Conservation (phyloP, 148 eudicot species). For the Arbutus unedo region DNA sequence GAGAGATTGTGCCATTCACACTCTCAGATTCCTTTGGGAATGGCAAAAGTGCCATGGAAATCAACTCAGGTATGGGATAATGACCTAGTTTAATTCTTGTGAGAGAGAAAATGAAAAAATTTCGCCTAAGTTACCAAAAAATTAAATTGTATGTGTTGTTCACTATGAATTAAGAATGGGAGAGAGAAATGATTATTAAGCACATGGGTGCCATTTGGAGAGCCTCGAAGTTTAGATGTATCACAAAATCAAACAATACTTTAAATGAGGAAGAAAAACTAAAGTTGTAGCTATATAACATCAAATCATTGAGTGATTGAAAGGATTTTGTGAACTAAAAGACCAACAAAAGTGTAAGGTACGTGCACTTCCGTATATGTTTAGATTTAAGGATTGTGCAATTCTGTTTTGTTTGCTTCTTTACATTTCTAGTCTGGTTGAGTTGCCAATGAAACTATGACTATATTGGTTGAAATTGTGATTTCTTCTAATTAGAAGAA, state of each 20-base stretch:
- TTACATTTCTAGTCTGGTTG: no score
- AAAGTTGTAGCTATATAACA: not conserved
- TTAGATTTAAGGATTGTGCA: no score
- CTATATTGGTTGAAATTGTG: not conserved
- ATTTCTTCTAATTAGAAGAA: not conserved
- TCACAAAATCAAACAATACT: not conserved
- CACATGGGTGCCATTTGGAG: not conserved
- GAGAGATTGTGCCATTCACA: no score
- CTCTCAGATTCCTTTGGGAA: not conserved
- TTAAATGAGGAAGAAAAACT: not conserved
- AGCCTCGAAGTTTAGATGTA: not conserved
- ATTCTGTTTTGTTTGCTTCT: no score
- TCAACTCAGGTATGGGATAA: not conserved
- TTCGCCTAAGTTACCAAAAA: not conserved
- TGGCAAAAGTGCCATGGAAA: not conserved
- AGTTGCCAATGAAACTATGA: no score
- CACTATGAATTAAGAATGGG: not conserved
- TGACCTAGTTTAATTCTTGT: not conserved
- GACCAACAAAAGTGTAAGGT: no score
- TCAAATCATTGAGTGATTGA: not conserved
- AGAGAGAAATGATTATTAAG: not conserved
- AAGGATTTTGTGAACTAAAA: not conserved
- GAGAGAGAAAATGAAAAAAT: not conserved
- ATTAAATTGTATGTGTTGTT: no score
- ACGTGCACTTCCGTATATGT: no score